These are phyloP conservation scores for Phytopythium montanum DNA, from an alignment of 352 stramenopile species.

Conservation along the genomic window DNA sequence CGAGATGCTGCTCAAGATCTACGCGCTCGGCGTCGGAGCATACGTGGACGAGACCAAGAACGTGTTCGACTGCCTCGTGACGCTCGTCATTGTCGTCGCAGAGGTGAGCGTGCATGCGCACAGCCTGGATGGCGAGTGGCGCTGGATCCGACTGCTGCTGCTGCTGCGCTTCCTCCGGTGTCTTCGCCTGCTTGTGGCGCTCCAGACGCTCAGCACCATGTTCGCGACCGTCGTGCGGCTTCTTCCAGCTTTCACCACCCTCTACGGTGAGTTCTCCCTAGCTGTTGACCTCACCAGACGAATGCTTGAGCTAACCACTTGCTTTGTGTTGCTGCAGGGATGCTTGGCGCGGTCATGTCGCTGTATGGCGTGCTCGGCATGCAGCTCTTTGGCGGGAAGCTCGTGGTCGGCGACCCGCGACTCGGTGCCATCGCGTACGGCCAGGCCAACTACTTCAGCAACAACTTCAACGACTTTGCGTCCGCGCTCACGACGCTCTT, in stretches of 20 bases:
- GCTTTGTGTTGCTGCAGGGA: slow-evolving; percentile 18
- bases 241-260: slow-evolving; percentile 48
- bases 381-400: slow-evolving; percentile 56
- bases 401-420: slow-evolving; percentile 30
- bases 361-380: slow-evolving; percentile 59
- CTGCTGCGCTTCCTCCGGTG: slow-evolving; percentile 57
- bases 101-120: slow-evolving; percentile 56
- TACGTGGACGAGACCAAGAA: slow-evolving; percentile 75
- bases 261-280: slow-evolving; percentile 31
- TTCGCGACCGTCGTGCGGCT: slow-evolving; percentile 47
- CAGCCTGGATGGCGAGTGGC: slow-evolving; percentile 30
- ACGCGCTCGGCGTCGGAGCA: slow-evolving; percentile 36
- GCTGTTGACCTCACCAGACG: background rate
- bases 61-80: slow-evolving; percentile 82
- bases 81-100: slow-evolving; percentile 44
- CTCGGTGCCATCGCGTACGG: slow-evolving; percentile 41
- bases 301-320: background rate
- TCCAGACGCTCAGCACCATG: slow-evolving; percentile 46
- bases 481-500: slow-evolving; percentile 64
- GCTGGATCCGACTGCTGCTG: slow-evolving; percentile 54
- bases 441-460: slow-evolving; percentile 49
- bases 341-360: slow-evolving; percentile 60
- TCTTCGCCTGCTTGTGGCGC: slow-evolving; percentile 41
- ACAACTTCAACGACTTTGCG: slow-evolving; percentile 81
- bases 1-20: slow-evolving; percentile 85